Base-by-base conservation (phyloP, 352 stramenopile genomes). In the Phytopythium kandeliae region DNA sequence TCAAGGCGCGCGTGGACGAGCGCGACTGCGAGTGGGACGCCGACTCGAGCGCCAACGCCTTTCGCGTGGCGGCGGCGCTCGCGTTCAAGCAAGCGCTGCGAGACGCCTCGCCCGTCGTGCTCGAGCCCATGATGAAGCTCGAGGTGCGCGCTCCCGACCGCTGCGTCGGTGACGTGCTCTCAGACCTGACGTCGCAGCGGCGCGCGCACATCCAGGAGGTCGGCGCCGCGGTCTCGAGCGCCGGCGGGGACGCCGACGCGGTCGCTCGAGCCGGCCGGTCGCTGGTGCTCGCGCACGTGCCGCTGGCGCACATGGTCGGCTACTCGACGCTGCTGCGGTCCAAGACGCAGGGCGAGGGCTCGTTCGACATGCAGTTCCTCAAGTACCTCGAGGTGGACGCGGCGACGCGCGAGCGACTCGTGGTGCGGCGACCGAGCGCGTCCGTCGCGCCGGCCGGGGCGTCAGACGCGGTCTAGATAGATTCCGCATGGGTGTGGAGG, bases 351-450 rank as follows among this genome's bases (percentile, higher is more conserved):
- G 79, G 83, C 35, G 73, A 92, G 68, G 81, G 76, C 26, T 79
- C 71, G n/a, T 92, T 92, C 54, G 74, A 64, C 24, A 89, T 89
- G 97, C 97, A 99, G 74, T 99, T 89, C 44, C 57, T 79, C 51
- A 69, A 82, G 47, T 92, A 92, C 63, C 57, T 77, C 13, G 66
- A 74, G 35, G 77, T 91, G 15, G 74, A 86, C 43, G 22, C 59
- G 0, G 65, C 65, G 25, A 85, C 73, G 31, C 71, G 63, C 34
- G 73, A 84, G 17, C 76, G 76, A 4, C 51, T 87, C 22, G 69
- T 58, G 7, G 65, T 33, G 15, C 30, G 46, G 21, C n/a, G n/a
- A n/a, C n/a, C n/a, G n/a, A n/a, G n/a, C n/a, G n/a, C n/a, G 19
- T 31, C 43, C 30, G 28, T n/a, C 12, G n/a, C 45, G 3, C 16